Base-by-base conservation (phyloP, 768 basidiomycete genomes). In the Cyathus striatus region DNA sequence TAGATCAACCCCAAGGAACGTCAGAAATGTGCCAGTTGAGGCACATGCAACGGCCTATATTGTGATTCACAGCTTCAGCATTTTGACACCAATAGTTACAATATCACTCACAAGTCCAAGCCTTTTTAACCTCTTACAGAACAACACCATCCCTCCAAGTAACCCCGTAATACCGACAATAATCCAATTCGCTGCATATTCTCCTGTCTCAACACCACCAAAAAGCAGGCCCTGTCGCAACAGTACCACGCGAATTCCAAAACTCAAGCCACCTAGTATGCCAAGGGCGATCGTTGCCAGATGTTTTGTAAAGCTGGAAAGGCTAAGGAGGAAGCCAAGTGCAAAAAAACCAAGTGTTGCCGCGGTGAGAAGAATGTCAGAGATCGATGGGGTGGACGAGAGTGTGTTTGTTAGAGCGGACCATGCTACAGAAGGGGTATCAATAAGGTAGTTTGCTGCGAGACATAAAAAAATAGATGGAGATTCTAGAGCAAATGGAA, bases 1-100 rank as follows among this genome's bases (percentile, higher is more conserved):
- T 3, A 85, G 64, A 57, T 86, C 83, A 9, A 76, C 52, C 17
- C 72, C 81, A 6, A 86, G 68, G 22, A 55, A 70, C 12, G 66
- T 61, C 20, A 86, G 58, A 56, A 86, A 85, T 6, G 83, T 75
- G 23, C 84, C 84, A 17, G 67, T 60, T 1, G 80, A 76, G n/a
- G 81, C 69, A 41, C 75, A 79, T 26, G 70, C 66, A 34, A 69
- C 60, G 42, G 70, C 52, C 72, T 77, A 49, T 5, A 22, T 32
- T 16, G 30, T 32, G 13, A 32, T 13, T 32, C 12, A 39, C 5
- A 43, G 32, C 22, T 42, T 14, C 26, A 20, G 16, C n/a, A 23
- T 40, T 18, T 23, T 20, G 18, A 26, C 22, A 39, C n/a, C 14
- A 33, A 30, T n/a, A n/a, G n/a, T n/a, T n/a, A n/a, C n/a, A n/a